Conservation (phyloP, 1,284 basidiomycete genomes). For the Mycena sp. region DNA sequence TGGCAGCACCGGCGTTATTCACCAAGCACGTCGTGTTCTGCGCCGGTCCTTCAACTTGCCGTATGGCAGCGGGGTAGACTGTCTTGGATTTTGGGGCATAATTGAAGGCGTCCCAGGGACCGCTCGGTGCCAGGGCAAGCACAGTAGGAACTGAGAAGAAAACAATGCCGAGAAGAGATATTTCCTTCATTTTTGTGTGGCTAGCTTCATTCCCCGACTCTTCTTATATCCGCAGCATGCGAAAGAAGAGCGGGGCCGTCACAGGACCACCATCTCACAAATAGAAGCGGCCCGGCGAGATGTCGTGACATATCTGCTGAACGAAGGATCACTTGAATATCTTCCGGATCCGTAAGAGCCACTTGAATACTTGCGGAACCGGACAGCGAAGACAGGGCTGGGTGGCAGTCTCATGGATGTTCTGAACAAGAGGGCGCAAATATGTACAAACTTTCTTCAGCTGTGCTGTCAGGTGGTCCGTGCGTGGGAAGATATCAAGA, state of each 20-base stretch:
- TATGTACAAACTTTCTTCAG: too few species aligned
- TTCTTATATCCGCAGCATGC: conserved; percentile 11
- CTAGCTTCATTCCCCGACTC: background rate
- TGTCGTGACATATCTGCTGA: conserved; percentile 16
- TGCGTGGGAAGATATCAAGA: too few species aligned
- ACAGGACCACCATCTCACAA: background rate
- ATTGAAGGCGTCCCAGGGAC: conserved; percentile 58
- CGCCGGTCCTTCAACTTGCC: conserved; percentile 44
- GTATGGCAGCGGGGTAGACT: conserved; percentile 49
- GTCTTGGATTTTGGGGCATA: conserved; percentile 51
- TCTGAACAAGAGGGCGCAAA: too few species aligned
- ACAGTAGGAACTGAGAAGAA: background rate
- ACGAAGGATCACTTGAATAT: too few species aligned
- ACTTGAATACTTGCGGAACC: too few species aligned
- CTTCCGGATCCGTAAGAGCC: too few species aligned
- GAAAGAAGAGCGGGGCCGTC: conserved; percentile 16
- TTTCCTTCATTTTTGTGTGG: background rate
- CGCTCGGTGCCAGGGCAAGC: conserved; percentile 43
- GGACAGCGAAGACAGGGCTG: too few species aligned
- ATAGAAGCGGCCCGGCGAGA: conserved; percentile 11
- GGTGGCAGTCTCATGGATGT: too few species aligned
- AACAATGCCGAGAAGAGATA: background rate
- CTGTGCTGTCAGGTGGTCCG: too few species aligned
- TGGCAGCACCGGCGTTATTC: conserved; percentile 42
- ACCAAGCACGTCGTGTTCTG: conserved; percentile 41